These are phyloP conservation scores for Kwoniella europaea DNA, from an alignment of 768 basidiomycete species.

Conservation along the genomic window DNA sequence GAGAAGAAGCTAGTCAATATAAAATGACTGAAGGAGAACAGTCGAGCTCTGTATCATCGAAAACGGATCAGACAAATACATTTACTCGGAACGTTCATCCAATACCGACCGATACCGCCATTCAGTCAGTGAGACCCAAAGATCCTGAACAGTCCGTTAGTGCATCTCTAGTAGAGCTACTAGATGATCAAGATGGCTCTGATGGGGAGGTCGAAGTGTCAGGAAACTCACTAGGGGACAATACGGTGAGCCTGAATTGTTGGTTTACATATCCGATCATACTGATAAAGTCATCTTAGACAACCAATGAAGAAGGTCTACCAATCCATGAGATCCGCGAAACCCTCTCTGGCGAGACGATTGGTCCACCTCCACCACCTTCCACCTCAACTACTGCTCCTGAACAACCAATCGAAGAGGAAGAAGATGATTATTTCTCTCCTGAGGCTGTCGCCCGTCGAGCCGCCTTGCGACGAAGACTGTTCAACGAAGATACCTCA, in stretches of 20 bases:
- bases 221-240: constrained; percentile 7
- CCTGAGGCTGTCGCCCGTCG: constrained; percentile 34
- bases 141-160: neutral
- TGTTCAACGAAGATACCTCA: constrained; percentile 36
- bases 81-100: neutral
- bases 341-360: constrained; percentile 30
- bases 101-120: neutral
- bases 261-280: neutral
- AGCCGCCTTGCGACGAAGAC: constrained; percentile 25
- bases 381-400: neutral
- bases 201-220: neutral
- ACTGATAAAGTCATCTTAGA: constrained; percentile 10
- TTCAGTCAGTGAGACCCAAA: neutral
- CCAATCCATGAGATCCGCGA: constrained; percentile 52
- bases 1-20: no score
- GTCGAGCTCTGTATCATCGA: no score
- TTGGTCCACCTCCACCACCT: constrained; percentile 31
- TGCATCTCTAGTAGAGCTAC: constrained; percentile 12
- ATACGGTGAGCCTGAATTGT: constrained; percentile 16
- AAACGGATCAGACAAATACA: neutral
- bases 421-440: constrained; percentile 37
- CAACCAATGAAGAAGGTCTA: constrained; percentile 47
- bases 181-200: constrained; percentile 11
- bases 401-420: neutral
- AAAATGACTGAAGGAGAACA: no score